Conservation (phyloP, 208 protist genomes). For the Trypanosoma platydactyli region DNA sequence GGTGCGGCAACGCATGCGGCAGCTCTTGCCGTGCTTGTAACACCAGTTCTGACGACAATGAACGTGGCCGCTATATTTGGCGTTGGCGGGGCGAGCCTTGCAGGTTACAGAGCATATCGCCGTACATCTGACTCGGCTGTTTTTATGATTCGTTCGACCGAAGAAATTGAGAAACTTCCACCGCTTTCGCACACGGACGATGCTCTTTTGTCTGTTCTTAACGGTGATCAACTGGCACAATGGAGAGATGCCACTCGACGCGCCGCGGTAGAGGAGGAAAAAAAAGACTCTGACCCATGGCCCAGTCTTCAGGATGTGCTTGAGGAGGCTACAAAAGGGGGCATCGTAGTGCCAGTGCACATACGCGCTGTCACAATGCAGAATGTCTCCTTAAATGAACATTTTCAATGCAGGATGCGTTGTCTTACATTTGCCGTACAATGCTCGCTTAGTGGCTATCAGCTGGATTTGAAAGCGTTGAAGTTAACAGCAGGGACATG, state of each 20-base stretch:
- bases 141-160: slow-evolving; percentile 63
- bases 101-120: slow-evolving; percentile 70
- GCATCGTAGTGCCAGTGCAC: slow-evolving; percentile 64
- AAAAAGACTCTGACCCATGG: slow-evolving; percentile 3
- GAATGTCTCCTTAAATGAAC: slow-evolving; percentile 33
- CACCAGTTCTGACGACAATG: slow-evolving; percentile 62
- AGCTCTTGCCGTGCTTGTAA: slow-evolving; percentile 55
- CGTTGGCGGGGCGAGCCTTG: slow-evolving; percentile 60
- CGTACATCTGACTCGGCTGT: slow-evolving; percentile 65
- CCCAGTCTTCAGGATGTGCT: slow-evolving; percentile 41
- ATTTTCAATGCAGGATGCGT: slow-evolving; percentile 50
- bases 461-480: slow-evolving; percentile 59
- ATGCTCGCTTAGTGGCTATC: slow-evolving; percentile 38
- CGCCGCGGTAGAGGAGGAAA: slow-evolving; percentile 13
- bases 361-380: slow-evolving; percentile 59
- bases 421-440: slow-evolving; percentile 63
- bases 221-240: slow-evolving; percentile 14
- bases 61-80: slow-evolving; percentile 79
- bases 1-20: slow-evolving; percentile 71
- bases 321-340: slow-evolving; percentile 50
- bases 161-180: slow-evolving; percentile 65
- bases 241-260: slow-evolving; percentile 9
- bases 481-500: slow-evolving; percentile 67
- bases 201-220: slow-evolving; percentile 17
- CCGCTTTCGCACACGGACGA: background rate